Base-by-base conservation (phyloP, 2,329 filamentous ascomycete genomes). In the Rutstroemia sp. region DNA sequence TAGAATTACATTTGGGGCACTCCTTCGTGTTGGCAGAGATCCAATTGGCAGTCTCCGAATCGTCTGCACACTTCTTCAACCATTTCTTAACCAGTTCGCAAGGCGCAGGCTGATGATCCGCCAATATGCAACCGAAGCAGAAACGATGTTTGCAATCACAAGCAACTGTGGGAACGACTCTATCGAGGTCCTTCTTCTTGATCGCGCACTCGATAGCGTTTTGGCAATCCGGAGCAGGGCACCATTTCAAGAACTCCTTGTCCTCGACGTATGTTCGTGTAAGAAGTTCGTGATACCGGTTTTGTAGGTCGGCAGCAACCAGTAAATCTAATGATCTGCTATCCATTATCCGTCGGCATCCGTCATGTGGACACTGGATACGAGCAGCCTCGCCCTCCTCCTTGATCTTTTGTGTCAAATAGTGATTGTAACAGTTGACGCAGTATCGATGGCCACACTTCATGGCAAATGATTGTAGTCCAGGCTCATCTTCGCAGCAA, bases 21-120 rank as follows among this genome's bases (percentile, higher is more conserved):
- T 99, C 94, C 70, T 99, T 99, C 2, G 94, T 99, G 71, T 99
- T 96, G 48, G 94, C 94, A 0, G 92, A 96, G 60, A 99, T 99
- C 94, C 94, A 99, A 71, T 99, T 99, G 4, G 94, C 92, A 0
- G 94, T 99, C 72, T 99, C 94, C 0, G 90, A 96, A 68, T 99
- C 94, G 70, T 99, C 94, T 57, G 94, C 94, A 69, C 94, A 99
- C 71, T 99, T 99, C 77, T 96, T 95, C 12, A 99, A 73, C 94
- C 94, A 99, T 69, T 82, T 87, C 78, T 94, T 96, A 51, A 97
- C 92, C 51, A 99, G 74, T 25, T 84, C 80, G 71, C 94, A 99
- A 0, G 94, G 92, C 3, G 92, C 89, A 3, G 94, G 94, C 67
- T 96, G 92, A 68, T 99, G 94, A 67, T 99, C 94, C 60, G 80